Evolutionary conservation across 805 yeast species (phyloP), one percentile per base, ranked within the genome.

Genomic region (Yamadazyma akitaensis): DNA sequence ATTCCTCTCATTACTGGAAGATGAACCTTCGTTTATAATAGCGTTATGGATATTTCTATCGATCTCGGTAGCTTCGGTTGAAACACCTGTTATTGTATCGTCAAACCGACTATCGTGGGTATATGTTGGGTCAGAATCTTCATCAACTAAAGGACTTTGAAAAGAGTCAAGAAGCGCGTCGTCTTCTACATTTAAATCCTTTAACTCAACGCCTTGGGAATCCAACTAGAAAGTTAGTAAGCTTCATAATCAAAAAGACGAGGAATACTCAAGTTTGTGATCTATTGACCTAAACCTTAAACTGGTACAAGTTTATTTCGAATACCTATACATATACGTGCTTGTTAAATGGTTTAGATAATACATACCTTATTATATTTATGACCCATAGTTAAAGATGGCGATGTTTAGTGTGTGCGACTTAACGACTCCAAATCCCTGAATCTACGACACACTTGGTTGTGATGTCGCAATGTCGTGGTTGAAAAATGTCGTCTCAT

Each of bases 41-140:
- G 57, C 58, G 12, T 42, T 34, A 39, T 56, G 60, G 31, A 53
- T 53, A 40, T 47, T 50, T 32, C 58, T 46, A 44, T 57, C 57
- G 10, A 51, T 54, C 28, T 49, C 53, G 34, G 45, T 25, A 8
- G 56, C 55, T 5, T 30, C 14, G 33, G 21, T 21, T 10, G 44
- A 41, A 9, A 2, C 21, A 2, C 12, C 30, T 43, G 36, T 26
- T 28, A 40, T 37, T 11, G 34, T 32, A n/a, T 37, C 43, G n/a
- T 34, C 37, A 28, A 28, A 28, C 4, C 32, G 32, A 13, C 3
- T 28, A 28, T 28, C 32, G n/a, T 28, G 32, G n/a, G 10, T 14
- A 19, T 39, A 44, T 31, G 47, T 41, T 8, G 26, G 13, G n/a
- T 36, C 40, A 6, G 14, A 21, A 8, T 5, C 2, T 7, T 26